A percentile compares a stretch with the other conserved stretches of the same genome.
phyloP scores from a whole-genome alignment of 768 basidiomycete species.

The Tylopilus vinaceipallidus region DNA sequence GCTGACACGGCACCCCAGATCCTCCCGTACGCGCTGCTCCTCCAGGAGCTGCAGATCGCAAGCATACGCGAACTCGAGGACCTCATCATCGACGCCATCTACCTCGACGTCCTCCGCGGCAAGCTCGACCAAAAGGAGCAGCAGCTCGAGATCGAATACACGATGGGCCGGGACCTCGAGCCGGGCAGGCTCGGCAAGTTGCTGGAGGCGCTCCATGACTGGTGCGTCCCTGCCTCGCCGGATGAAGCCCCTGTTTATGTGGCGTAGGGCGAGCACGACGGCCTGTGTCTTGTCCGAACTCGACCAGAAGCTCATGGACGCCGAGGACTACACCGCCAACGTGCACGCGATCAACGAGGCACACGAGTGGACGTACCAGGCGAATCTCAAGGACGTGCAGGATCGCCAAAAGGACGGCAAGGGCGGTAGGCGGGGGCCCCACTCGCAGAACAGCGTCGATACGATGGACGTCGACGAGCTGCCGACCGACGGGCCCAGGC shows the following conservation, averaged over 20 bases:
- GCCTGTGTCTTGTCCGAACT: constrained; percentile 68
- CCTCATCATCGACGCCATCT: constrained; percentile 95
- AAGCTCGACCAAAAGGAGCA: constrained; percentile 92
- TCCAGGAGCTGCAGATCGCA: constrained; percentile 67
- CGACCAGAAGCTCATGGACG: constrained; percentile 61
- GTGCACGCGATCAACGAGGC: constrained; percentile 45
- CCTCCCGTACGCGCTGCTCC: constrained; percentile 75
- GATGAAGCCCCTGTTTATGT: background rate
- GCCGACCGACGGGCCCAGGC: constrained; percentile 38
- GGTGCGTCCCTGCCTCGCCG: constrained; percentile 43
- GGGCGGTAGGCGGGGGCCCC: constrained; percentile 30
- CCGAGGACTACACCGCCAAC: constrained; percentile 44
- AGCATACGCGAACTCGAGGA: constrained; percentile 91
- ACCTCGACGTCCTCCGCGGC: constrained; percentile 84
- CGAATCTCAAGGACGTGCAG: constrained; percentile 55
- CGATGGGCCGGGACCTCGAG: constrained; percentile 89
- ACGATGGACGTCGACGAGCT: constrained; percentile 72
- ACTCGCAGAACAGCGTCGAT: constrained; percentile 26
- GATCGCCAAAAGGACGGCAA: constrained; percentile 64
- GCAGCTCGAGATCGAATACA: constrained; percentile 89
- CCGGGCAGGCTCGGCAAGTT: constrained; percentile 64
- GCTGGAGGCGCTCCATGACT: constrained; percentile 60
- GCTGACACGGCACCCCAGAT: constrained; percentile 45
- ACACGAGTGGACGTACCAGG: constrained; percentile 54
- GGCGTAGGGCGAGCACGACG: constrained; percentile 65